Evolutionary conservation across 2,329 filamentous ascomycete species (phyloP).

Genomic region (Didymella lethalis): DNA sequence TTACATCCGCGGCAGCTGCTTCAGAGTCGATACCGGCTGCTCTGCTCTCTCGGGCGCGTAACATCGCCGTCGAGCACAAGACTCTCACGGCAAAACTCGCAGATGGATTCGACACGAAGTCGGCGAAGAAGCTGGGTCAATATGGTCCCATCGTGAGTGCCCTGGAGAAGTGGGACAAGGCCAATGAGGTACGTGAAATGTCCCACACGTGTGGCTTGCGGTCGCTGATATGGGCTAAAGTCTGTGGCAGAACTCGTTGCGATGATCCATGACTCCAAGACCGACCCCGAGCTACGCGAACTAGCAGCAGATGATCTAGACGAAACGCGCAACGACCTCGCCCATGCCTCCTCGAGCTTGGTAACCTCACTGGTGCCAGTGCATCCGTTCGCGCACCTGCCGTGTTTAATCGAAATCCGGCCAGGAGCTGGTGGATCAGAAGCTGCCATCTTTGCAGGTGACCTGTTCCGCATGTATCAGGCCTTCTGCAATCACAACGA

Average conservation of each 20-base stretch:
- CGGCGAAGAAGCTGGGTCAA: slow-evolving; percentile 66
- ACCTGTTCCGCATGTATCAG: slow-evolving; percentile 90
- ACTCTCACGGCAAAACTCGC: slow-evolving; percentile 61
- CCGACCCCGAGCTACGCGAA: slow-evolving; percentile 66
- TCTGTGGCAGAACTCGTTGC: slow-evolving; percentile 73
- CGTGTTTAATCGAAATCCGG: slow-evolving; percentile 89
- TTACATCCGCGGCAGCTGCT: slow-evolving; percentile 32
- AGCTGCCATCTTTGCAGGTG: slow-evolving; percentile 86
- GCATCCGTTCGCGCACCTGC: slow-evolving; percentile 88
- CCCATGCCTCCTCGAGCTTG: slow-evolving; percentile 70
- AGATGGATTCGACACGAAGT: slow-evolving; percentile 62
- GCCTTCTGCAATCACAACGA: slow-evolving; percentile 75
- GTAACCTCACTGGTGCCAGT: slow-evolving; percentile 81
- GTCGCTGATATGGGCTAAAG: slow-evolving; percentile 48
- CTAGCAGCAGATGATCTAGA: slow-evolving; percentile 74
- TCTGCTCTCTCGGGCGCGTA: slow-evolving; percentile 64
- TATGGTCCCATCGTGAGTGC: slow-evolving; percentile 61
- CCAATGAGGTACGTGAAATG: slow-evolving; percentile 59
- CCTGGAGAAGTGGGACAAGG: slow-evolving; percentile 65
- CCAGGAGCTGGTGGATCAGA: slow-evolving; percentile 93
- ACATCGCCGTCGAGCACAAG: slow-evolving; percentile 63
- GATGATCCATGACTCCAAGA: slow-evolving; percentile 73
- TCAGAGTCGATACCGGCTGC: slow-evolving; percentile 59
- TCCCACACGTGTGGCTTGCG: background rate
- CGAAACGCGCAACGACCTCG: slow-evolving; percentile 69